Percentiles rank a stretch among this genome's conserved stretches.
These are phyloP conservation scores for Lagenidium sp. DNA, from an alignment of 352 stramenopile genomes.

Conservation along the genomic window DNA sequence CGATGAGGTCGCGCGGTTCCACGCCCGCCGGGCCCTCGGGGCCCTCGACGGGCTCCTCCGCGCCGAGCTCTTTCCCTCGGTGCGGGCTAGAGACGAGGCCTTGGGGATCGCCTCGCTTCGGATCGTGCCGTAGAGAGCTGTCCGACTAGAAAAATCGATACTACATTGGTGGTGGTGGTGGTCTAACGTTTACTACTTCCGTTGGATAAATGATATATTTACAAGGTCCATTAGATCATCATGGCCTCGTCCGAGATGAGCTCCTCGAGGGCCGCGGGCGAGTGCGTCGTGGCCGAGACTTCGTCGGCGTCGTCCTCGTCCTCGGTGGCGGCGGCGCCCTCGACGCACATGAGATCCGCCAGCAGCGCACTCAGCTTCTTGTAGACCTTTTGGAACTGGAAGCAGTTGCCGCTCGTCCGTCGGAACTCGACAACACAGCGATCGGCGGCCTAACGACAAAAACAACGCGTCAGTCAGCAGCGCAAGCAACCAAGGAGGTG, in stretches of 20 bases:
- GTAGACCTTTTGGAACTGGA: slow-evolving; percentile 68
- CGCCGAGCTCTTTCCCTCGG: slow-evolving; percentile 51
- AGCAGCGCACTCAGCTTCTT: slow-evolving; percentile 50
- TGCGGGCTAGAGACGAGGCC: slow-evolving; percentile 22
- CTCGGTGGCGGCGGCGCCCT: slow-evolving; percentile 20
- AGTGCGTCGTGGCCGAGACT: neutral
- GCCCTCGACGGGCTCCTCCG: slow-evolving; percentile 63
- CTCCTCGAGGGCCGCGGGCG: slow-evolving; percentile 32
- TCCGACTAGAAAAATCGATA: neutral
- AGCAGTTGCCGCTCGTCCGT: slow-evolving; percentile 54
- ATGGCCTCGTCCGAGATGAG: slow-evolving; percentile 73
- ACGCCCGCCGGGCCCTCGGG: slow-evolving; percentile 40
- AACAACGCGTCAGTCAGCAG: slow-evolving; percentile 5
- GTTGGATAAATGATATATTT: too few relatives aligned
- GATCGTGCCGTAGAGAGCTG: neutral
- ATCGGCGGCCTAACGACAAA: slow-evolving; percentile 23
- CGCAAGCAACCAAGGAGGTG: slow-evolving; percentile 3
- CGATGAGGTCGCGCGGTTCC: slow-evolving; percentile 59
- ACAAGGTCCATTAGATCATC: slow-evolving; percentile 50
- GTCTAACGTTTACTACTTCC: neutral
- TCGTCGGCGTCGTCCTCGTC: slow-evolving; percentile 8
- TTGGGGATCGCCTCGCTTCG: slow-evolving; percentile 22
- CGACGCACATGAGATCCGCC: slow-evolving; percentile 42
- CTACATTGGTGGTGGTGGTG: neutral
- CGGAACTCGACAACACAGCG: slow-evolving; percentile 64